Evolutionary conservation across 495 filamentous ascomycete genomes (phyloP), one percentile per base, ranked within the genome.

Genomic region (Aspergillus sclerotioniger): DNA sequence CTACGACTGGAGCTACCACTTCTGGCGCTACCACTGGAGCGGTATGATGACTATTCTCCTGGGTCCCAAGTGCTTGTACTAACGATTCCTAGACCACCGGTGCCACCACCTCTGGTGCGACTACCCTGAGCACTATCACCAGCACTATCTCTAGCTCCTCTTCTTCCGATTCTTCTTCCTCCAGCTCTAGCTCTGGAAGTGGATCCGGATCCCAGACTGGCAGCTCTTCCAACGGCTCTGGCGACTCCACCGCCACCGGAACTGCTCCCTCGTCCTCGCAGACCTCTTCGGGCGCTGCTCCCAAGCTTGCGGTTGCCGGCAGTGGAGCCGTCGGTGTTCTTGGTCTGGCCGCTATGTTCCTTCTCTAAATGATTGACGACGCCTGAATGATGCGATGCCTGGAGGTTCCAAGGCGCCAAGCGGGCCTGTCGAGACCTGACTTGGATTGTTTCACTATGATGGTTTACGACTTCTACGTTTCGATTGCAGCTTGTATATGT

Each of bases 321-420:
- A 71, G 65, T 53, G 72, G 73, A 51, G 71, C 69, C 32, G 54
- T 71, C 17, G 74, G 74, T 51, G 72, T 60, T 45, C 59, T 76
- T 33, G 75, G 73, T 48, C 63, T 77, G 41, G 70, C 73, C 53
- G 76, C 75, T 41, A 55, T 79, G 41, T 57, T 79, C 35, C 63
- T 73, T n/a, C 65, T 77, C 60, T 79, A 76, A 72, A 59, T 46
- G 19, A 56, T 15, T 21, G 19, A 54, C 29, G 20, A 57, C 8
- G 44, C 19, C 19, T 10, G 44, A 16, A 20, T 46, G 17, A 3
- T 46, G 2, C 25, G 25, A 25, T 25, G 25, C 25, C 25, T 25
- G 25, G 25, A 25, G 25, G 25, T 25, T 5, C 25, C 25, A 2
- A 25, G 25, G 25, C 25, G 25, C 25, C 25, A 25, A 25, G 25